phyloP scores from a whole-genome alignment of 495 filamentous ascomycete genomes.

The Penicillium dipodomyicola region DNA sequence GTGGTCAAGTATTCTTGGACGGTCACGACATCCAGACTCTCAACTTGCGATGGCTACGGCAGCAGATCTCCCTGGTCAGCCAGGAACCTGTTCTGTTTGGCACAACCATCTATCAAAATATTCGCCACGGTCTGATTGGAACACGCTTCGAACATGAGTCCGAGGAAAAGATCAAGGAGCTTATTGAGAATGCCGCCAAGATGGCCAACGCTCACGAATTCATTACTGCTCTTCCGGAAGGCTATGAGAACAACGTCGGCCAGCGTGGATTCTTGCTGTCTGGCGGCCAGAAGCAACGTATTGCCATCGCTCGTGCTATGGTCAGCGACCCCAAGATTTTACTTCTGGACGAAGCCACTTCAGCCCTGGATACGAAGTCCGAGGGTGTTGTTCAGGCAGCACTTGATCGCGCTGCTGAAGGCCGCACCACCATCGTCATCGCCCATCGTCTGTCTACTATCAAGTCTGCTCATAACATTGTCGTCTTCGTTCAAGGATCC shows the following conservation, averaged over 20 bases:
- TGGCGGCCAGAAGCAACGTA: constrained; percentile 95
- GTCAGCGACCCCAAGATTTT: constrained; percentile 95
- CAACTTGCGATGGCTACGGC: constrained; percentile 88
- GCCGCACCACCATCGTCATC: constrained; percentile 95
- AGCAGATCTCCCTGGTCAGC: constrained; percentile 86
- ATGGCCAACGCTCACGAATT: constrained; percentile 96
- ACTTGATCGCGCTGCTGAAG: constrained; percentile 78
- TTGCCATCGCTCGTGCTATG: constrained; percentile 83
- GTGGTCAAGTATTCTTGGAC: constrained; percentile 76
- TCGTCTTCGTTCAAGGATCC: constrained; percentile 78
- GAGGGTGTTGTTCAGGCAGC: constrained; percentile 95
- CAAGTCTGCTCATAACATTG: constrained; percentile 90
- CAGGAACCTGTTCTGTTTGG: constrained; percentile 73
- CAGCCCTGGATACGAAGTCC: constrained; percentile 90
- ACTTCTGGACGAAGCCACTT: constrained; percentile 91
- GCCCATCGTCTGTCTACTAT: constrained; percentile 94
- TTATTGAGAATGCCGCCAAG: constrained; percentile 76
- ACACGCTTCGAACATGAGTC: constrained; percentile 67
- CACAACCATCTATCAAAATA: constrained; percentile 83
- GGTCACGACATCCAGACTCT: constrained; percentile 76
- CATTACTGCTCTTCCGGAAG: constrained; percentile 76
- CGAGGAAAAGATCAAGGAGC: constrained; percentile 62
- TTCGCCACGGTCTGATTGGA: constrained; percentile 83
- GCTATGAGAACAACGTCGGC: constrained; percentile 91
- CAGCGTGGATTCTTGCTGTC: constrained; percentile 90